Evolutionary conservation across 352 stramenopile genomes (phyloP), one percentile per base, ranked within the genome.

Genomic region (Pythium angustatum): DNA sequence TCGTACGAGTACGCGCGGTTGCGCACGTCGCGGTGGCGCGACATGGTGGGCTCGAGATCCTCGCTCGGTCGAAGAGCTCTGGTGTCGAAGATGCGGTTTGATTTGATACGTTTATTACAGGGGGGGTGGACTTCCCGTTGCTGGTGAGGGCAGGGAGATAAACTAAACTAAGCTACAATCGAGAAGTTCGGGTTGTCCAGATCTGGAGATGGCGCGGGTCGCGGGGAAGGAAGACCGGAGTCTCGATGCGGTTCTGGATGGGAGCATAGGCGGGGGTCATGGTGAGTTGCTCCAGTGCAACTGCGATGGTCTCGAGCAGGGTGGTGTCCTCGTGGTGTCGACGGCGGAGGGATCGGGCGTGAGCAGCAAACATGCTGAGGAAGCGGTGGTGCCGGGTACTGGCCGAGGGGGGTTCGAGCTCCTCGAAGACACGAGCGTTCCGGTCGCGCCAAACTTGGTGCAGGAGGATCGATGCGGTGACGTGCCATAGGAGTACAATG

Each of bases 1-100:
- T 96, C 87, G 74, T 93, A 96, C 57, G 87, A 96, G 72, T 94
- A 96, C 62, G 83, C 85, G 76, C 87, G 87, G 75, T 94, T 93
- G 59, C 87, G 87, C 28, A 96, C 71, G 71, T 91, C 85, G 65
- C 87, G 85, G 50, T 96, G 87, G 71, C 87, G 87, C 15, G 83
- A 93, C 87, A 96, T 95, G 11, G 28, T 53, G 17, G 19, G 50
- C 7, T 38, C 43, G n/a, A 26, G 34, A 49, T 59, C 34, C 36
- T 47, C 26, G 22, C 15, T 7, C 2, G 38, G 11, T 47, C 21
- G 28, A 24, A 9, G n/a, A n/a, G n/a, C n/a, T n/a, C n/a, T n/a
- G n/a, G n/a, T n/a, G 8, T 44, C 30, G 22, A 45, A 27, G 43
- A 49, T 36, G 22, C 22, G 33, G 49, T 14, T 38, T 14, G 33